phyloP scores from a whole-genome alignment of 345 rosid genomes.

The Clausena lansium region DNA sequence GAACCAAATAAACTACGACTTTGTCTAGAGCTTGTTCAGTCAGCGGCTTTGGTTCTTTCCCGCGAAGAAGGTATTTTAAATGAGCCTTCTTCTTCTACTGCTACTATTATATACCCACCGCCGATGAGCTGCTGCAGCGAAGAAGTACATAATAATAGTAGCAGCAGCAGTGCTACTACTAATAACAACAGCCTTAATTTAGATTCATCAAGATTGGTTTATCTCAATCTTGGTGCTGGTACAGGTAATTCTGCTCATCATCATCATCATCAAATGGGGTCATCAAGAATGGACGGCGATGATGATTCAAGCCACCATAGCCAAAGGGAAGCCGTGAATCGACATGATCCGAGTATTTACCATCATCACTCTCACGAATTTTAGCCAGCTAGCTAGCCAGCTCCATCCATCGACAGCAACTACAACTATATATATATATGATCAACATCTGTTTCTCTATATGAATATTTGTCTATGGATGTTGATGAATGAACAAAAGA shows the following conservation, averaged over 20 bases:
- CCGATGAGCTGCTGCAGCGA: conserved; percentile 26
- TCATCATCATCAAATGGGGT: conserved; percentile 36
- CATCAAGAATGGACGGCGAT: conserved; percentile 54
- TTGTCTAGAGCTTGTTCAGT: conserved; percentile 97
- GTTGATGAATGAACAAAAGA: conserved; percentile 21
- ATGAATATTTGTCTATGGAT: conserved; percentile 9
- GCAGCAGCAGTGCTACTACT: conserved; percentile 41
- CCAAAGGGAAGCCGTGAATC: conserved; percentile 57
- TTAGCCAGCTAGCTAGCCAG: conserved; percentile 29
- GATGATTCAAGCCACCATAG: conserved; percentile 49
- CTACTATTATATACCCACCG: conserved; percentile 54
- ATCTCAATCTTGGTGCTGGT: conserved; percentile 91
- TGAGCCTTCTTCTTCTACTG: conserved; percentile 26
- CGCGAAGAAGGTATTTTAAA: conserved; percentile 84
- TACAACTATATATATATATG: conserved; percentile 17
- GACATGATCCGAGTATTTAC: conserved; percentile 70
- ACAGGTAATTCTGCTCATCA: conserved; percentile 38
- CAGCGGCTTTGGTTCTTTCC: conserved; percentile 92
- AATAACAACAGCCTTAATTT: conserved; percentile 34
- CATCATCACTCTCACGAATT: conserved; percentile 63
- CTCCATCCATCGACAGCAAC: conserved; percentile 1
- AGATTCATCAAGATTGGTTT: conserved; percentile 79
- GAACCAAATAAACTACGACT: conserved; percentile 96
- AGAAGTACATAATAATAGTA: conserved; percentile 62
- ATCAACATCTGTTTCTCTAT: not conserved